Conservation (phyloP, 306 rosid genomes). For the Pyrus communis region DNA sequence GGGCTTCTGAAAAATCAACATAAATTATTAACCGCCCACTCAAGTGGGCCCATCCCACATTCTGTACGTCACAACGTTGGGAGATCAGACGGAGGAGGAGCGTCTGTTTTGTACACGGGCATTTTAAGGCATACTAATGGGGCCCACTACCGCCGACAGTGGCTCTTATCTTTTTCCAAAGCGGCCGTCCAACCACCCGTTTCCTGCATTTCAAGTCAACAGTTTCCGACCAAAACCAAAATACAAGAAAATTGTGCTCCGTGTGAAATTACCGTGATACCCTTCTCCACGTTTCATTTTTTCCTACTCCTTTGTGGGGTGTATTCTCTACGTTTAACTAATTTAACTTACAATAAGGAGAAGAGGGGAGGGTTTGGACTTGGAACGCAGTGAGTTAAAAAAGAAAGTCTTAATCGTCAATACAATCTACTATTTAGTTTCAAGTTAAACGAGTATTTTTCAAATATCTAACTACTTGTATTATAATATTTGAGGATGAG, state of each 20-base stretch:
- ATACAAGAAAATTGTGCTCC: not conserved
- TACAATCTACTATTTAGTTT: too few relatives aligned
- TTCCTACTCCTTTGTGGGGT: too few relatives aligned
- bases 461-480: too few relatives aligned
- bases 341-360: not conserved
- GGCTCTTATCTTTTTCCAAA: not conserved
- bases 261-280: not conserved
- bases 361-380: too few relatives aligned
- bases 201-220: not conserved
- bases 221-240: not conserved
- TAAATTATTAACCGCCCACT: not conserved
- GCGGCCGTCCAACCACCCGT: conserved; percentile 16
- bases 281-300: not conserved
- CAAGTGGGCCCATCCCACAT: not conserved
- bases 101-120: conserved; percentile 8
- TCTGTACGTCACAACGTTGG: not conserved
- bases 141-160: conserved; percentile 32
- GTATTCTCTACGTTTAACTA: not conserved
- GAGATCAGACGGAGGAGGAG: conserved; percentile 15
- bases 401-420: too few relatives aligned
- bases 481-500: too few relatives aligned
- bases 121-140: not conserved
- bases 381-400: too few relatives aligned
- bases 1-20: not conserved
- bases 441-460: too few relatives aligned